Evolutionary conservation across 73 alveolate species (phyloP), one percentile per base, ranked within the genome.

Genomic region (Chromera velia): DNA sequence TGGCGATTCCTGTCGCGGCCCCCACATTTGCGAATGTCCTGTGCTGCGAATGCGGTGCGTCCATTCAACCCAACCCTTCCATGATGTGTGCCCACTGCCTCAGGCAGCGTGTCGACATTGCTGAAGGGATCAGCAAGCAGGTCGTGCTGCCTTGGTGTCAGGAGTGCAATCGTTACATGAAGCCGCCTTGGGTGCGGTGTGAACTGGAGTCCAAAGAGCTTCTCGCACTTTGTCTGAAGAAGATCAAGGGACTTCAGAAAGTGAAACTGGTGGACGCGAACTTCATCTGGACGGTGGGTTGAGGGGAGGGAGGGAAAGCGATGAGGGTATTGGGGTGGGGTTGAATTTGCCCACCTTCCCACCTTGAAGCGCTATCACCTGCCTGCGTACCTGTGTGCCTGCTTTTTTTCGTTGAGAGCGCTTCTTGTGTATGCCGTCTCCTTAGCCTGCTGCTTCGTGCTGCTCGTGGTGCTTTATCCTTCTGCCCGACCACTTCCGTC

Each of bases 171-270:
- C 67, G 88, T 28, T 86, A 81, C 83, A 49, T 78, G 46, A 69
- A 86, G 32, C 91, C 91, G 28, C 91, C 91, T 33, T 86, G 75
- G 84, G 88, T 86, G 55, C 82, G 78, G 73, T 81, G 82, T 28
- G 89, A 80, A 22, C 73, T 88, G 63, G 91, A 86, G 77, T 76
- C 87, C 62, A 7, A 85, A 0, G 91, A 86, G 75, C 82, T 86
- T 85, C 82, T 86, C 85, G 74, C 79, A 24, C 78, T 78, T 68
- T 86, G 91, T 55, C 81, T 86, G 68, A 73, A 83, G 33, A 80
- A 86, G 49, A 78, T 86, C 48, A 86, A 86, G 80, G 80, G 83
- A 9, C 77, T 73, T 68, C 76, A 81, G 66, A 79, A 73, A 47
- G 84, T 80, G n/a, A 86, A 86, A 68, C 77, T 86, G 32, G 83